Percentiles rank a stretch among this genome's conserved stretches.
Conservation (phyloP, 345 rosid genomes). For the Mercurialis annua region DNA sequence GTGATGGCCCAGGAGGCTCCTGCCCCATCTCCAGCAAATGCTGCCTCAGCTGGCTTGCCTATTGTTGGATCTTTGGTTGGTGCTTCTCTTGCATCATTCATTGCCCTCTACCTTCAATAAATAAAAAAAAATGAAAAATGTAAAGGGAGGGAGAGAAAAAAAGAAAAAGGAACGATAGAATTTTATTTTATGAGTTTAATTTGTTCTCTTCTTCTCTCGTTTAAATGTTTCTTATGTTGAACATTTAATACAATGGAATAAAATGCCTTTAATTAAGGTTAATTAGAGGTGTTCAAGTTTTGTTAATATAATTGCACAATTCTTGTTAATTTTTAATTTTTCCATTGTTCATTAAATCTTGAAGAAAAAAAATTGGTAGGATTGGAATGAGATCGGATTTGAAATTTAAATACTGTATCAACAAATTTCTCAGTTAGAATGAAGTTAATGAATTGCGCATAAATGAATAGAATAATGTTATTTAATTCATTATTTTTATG, state of each 20-base stretch:
- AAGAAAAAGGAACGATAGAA: not conserved
- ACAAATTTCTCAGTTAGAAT: too few relatives aligned
- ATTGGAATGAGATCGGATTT: too few relatives aligned
- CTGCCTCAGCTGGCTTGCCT: conserved; percentile 24
- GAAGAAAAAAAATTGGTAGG: too few relatives aligned
- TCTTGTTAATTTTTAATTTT: too few relatives aligned
- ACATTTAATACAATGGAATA: not conserved
- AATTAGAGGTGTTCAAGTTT: not conserved
- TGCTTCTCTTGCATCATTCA: conserved; percentile 35
- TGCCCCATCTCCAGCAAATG: conserved; percentile 27
- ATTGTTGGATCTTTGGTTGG: conserved; percentile 34
- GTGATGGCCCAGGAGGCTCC: conserved; percentile 45
- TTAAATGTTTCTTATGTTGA: not conserved
- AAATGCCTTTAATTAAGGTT: conserved; percentile 1
- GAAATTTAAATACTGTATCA: too few relatives aligned
- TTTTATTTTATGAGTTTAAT: not conserved
- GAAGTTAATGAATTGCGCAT: too few relatives aligned
- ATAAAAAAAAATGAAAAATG: not conserved
- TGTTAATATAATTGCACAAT: too few relatives aligned
- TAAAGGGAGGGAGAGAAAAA: not conserved
- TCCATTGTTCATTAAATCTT: too few relatives aligned
- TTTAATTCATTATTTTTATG: too few relatives aligned
- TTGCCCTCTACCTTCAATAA: conserved; percentile 31
- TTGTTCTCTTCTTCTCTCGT: not conserved
- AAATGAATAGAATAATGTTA: too few relatives aligned